Evolutionary conservation across 208 protist species (phyloP).

Genomic region (Trypanosoma congolense): DNA sequence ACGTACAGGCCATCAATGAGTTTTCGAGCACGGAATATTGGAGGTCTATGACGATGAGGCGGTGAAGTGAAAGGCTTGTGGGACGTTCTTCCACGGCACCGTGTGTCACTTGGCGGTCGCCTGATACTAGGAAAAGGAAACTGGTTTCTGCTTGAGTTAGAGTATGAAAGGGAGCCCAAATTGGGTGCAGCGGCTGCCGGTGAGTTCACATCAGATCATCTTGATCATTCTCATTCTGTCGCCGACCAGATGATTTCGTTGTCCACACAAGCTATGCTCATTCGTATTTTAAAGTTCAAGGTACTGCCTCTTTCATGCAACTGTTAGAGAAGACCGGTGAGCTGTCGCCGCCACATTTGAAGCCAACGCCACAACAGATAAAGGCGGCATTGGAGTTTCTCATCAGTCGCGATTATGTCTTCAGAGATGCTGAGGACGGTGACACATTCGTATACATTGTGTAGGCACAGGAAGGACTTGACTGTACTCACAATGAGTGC

Average conservation of each 20-base stretch:
- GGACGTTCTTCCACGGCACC: background rate
- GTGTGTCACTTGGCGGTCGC: conserved; percentile 8
- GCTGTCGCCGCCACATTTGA: conserved; percentile 9
- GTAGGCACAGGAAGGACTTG: no score
- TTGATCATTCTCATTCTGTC: conserved; percentile 12
- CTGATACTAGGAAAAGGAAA: conserved; percentile 12
- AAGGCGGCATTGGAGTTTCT: conserved; percentile 61
- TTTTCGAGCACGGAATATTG: conserved; percentile 16
- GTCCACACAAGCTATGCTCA: conserved; percentile 18
- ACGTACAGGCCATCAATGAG: conserved; percentile 12
- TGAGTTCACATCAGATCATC: conserved; percentile 10
- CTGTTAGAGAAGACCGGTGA: conserved; percentile 20
- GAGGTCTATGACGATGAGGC: conserved; percentile 7
- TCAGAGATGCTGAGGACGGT: conserved; percentile 28
- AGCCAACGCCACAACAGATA: conserved; percentile 25
- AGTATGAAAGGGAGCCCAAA: conserved; percentile 9
- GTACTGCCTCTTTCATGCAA: conserved; percentile 14
- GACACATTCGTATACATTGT: conserved; percentile 31
- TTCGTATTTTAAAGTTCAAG: conserved; percentile 20
- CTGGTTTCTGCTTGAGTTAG: conserved; percentile 12
- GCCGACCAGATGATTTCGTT: conserved; percentile 17
- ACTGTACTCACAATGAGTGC: no score
- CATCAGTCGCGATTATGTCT: conserved; percentile 44
- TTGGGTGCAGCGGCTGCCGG: background rate
- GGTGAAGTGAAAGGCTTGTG: background rate